phyloP scores from a whole-genome alignment of 2,329 filamentous ascomycete genomes.

The Trichoderma sp. region DNA sequence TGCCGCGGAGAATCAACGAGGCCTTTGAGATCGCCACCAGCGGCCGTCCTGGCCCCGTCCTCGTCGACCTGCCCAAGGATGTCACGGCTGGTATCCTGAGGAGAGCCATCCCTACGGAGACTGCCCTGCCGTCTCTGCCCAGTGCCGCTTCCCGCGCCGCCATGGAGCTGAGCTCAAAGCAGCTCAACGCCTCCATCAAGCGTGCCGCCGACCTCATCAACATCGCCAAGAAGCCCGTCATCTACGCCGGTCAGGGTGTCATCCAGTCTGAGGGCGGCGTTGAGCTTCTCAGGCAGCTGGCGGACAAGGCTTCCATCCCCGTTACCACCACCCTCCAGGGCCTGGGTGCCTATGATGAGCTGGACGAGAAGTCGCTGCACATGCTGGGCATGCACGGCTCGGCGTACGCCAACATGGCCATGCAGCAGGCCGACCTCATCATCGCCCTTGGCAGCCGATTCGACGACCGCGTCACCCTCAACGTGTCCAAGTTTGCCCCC shows the following conservation, averaged over 20 bases:
- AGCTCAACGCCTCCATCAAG: slow-evolving; percentile 72
- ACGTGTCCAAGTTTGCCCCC: slow-evolving; percentile 84
- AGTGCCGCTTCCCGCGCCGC: slow-evolving; percentile 85
- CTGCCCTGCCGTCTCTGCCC: slow-evolving; percentile 75
- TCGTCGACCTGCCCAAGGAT: slow-evolving; percentile 96
- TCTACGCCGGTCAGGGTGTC: slow-evolving; percentile 92
- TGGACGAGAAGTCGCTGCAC: slow-evolving; percentile 90
- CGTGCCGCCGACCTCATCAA: slow-evolving; percentile 84
- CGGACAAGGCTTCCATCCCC: slow-evolving; percentile 87
- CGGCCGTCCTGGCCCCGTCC: slow-evolving; percentile 88
- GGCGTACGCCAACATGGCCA: slow-evolving; percentile 96
- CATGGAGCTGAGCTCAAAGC: slow-evolving; percentile 69
- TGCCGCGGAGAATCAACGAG: slow-evolving; percentile 93
- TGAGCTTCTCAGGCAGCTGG: slow-evolving; percentile 77
- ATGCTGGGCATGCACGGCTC: slow-evolving; percentile 99
- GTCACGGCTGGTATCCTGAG: slow-evolving; percentile 84
- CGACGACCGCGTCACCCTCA: slow-evolving; percentile 89
- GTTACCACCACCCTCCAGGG: slow-evolving; percentile 96
- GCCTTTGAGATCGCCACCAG: slow-evolving; percentile 97
- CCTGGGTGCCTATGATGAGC: slow-evolving; percentile 88
- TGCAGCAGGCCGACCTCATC: slow-evolving; percentile 95
- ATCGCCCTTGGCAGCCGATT: slow-evolving; percentile 93
- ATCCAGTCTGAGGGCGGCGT: slow-evolving; percentile 78
- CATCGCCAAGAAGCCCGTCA: slow-evolving; percentile 86
- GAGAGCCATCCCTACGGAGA: slow-evolving; percentile 76